Percentiles rank a stretch among this genome's conserved stretches.
Conservation (phyloP, 2,329 filamentous ascomycete genomes). For the Fusarium neocosmosporiellum region DNA sequence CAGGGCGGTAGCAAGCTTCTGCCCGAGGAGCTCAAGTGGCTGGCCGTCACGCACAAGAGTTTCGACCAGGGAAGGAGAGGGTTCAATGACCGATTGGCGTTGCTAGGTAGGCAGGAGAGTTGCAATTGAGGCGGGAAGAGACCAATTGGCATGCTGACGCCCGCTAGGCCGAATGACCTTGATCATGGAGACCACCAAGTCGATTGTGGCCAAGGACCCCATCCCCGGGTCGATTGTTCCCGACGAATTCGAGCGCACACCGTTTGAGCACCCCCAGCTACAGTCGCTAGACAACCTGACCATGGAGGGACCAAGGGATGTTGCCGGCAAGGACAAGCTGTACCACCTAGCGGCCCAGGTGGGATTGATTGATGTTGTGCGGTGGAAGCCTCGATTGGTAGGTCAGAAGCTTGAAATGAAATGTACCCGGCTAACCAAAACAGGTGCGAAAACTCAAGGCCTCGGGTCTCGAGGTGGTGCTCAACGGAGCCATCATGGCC, state of each 20-base stretch:
- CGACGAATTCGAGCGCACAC: conserved; percentile 67
- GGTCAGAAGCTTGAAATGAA: conserved; percentile 43
- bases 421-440: conserved; percentile 1
- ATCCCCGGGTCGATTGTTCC: conserved; percentile 37
- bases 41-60: conserved; percentile 97
- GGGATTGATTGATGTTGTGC: conserved; percentile 78
- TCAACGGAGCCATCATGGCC: conserved; percentile 83
- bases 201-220: conserved; percentile 50
- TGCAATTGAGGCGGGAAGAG: background rate
- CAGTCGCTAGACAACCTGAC: conserved; percentile 80
- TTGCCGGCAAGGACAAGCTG: conserved; percentile 74
- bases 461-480: conserved; percentile 80
- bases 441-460: conserved; percentile 73
- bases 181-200: conserved; percentile 54
- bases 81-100: conserved; percentile 94
- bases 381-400: conserved; percentile 91
- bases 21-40: conserved; percentile 94
- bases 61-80: conserved; percentile 95
- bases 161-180: conserved; percentile 50
- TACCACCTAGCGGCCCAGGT: conserved; percentile 75
- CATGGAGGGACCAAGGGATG: conserved; percentile 65
- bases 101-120: conserved; percentile 71
- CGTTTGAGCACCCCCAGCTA: conserved; percentile 78
- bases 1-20: conserved; percentile 77
- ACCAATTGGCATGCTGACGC: conserved; percentile 19